Percentiles rank a stretch among this genome's conserved stretches.
Evolutionary conservation across 495 filamentous ascomycete species (phyloP).

Genomic region (Neurospora hispaniola): DNA sequence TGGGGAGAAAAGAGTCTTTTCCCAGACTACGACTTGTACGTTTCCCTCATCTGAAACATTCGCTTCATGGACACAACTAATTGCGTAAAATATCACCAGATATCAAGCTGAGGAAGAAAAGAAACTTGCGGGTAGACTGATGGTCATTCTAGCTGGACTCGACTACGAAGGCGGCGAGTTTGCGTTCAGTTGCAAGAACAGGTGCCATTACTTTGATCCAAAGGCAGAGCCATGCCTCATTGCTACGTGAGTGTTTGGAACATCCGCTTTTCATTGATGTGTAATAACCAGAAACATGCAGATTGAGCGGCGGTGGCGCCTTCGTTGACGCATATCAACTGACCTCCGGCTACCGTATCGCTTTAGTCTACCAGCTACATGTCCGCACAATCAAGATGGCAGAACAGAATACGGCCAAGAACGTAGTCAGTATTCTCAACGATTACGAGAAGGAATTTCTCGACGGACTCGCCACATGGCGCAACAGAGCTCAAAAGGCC

Average conservation of each 20-base stretch:
- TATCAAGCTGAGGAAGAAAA: background rate
- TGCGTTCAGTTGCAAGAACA: background rate
- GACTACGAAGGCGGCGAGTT: background rate
- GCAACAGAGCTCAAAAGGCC: background rate
- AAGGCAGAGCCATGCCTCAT: background rate
- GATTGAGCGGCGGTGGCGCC: background rate
- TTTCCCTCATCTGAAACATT: background rate
- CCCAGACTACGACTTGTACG: background rate
- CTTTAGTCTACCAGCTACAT: slow-evolving; percentile 1
- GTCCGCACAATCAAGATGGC: background rate
- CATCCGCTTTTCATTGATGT: background rate
- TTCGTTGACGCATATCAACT: background rate
- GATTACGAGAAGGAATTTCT: background rate
- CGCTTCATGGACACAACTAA: background rate
- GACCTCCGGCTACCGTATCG: background rate
- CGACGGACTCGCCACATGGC: background rate
- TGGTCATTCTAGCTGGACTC: background rate
- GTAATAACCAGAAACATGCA: background rate
- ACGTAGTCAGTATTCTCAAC: background rate
- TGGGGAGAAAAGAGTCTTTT: background rate
- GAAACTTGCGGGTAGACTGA: background rate
- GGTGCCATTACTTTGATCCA: background rate
- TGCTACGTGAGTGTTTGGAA: background rate
- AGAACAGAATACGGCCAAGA: background rate
- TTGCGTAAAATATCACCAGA: background rate